Conservation (phyloP, 768 basidiomycete genomes). For the Boletus tylopilopsis region DNA sequence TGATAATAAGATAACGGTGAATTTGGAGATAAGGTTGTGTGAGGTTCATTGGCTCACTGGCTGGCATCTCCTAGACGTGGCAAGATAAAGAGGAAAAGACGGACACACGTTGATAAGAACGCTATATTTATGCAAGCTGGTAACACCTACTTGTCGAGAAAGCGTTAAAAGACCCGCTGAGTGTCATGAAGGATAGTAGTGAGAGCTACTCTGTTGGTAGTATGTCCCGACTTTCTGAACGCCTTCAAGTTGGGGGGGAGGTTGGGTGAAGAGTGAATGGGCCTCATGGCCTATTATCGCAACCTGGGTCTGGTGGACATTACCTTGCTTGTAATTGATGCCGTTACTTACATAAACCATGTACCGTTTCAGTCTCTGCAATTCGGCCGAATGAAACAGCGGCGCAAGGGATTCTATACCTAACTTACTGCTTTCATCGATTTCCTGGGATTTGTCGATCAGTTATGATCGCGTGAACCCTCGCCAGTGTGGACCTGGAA, state of each 20-base stretch:
- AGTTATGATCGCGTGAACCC: neutral
- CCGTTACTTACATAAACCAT: neutral
- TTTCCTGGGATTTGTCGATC: neutral
- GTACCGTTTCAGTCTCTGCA: too few relatives aligned
- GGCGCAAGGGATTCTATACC: neutral
- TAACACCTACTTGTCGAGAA: slow-evolving; percentile 15
- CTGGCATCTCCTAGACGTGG: slow-evolving; percentile 17
- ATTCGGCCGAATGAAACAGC: neutral
- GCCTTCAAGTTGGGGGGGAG: neutral
- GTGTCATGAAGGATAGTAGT: slow-evolving; percentile 6
- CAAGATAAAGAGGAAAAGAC: slow-evolving; percentile 6
- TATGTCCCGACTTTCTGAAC: neutral
- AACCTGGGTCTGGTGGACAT: too few relatives aligned
- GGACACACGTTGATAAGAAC: slow-evolving; percentile 4
- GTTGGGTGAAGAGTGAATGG: neutral
- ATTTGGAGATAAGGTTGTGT: neutral
- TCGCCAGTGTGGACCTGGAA: neutral
- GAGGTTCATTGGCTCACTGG: slow-evolving; percentile 25
- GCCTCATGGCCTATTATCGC: neutral
- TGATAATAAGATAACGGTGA: slow-evolving; percentile 22
- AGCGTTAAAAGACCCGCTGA: neutral
- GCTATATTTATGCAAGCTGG: neutral
- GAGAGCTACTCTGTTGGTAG: neutral
- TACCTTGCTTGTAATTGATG: neutral
- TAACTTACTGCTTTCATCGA: neutral